Evolutionary conservation across 1,284 basidiomycete genomes (phyloP).

Genomic region (Cryptococcus deneoformans): DNA sequence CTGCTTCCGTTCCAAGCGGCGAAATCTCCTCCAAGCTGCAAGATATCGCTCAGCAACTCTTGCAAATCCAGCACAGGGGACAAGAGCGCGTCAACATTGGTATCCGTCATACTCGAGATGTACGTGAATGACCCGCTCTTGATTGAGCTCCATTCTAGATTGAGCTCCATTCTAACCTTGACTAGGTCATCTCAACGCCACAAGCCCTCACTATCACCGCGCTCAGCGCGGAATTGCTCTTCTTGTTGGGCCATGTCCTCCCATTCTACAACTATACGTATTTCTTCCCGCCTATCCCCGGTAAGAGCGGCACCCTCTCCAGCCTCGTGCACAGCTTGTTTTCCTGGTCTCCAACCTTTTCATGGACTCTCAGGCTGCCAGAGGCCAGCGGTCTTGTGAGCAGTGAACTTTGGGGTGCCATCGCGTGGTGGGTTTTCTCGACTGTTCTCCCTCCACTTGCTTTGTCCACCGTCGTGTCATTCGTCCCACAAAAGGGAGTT

Average conservation of each 20-base stretch:
- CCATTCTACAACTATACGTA: constrained; percentile 39
- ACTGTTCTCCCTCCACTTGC: constrained; percentile 44
- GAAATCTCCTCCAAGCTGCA: no score
- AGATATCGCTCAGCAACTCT: not conserved
- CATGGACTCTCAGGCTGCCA: constrained; percentile 29
- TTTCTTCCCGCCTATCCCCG: constrained; percentile 34
- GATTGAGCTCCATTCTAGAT: not conserved
- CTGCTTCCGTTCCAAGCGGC: constrained; percentile 5
- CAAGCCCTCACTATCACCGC: constrained; percentile 28
- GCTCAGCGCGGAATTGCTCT: constrained; percentile 29
- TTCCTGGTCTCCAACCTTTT: constrained; percentile 40
- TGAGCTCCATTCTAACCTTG: not conserved
- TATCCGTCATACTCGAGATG: constrained; percentile 28
- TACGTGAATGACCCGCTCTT: constrained; percentile 6
- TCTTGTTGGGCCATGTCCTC: constrained; percentile 34
- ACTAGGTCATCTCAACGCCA: constrained; percentile 34
- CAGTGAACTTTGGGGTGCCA: constrained; percentile 33
- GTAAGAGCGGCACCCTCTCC: constrained; percentile 27
- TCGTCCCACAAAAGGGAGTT: constrained; percentile 36
- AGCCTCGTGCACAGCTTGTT: constrained; percentile 34
- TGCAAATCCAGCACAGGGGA: constrained; percentile 12
- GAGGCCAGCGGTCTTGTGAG: constrained; percentile 24
- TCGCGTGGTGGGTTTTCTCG: constrained; percentile 43
- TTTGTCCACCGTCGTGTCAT: constrained; percentile 40
- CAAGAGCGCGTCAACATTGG: constrained; percentile 17